Conservation (phyloP, 2,329 filamentous ascomycete genomes). For the Tolypocladium inflatum region DNA sequence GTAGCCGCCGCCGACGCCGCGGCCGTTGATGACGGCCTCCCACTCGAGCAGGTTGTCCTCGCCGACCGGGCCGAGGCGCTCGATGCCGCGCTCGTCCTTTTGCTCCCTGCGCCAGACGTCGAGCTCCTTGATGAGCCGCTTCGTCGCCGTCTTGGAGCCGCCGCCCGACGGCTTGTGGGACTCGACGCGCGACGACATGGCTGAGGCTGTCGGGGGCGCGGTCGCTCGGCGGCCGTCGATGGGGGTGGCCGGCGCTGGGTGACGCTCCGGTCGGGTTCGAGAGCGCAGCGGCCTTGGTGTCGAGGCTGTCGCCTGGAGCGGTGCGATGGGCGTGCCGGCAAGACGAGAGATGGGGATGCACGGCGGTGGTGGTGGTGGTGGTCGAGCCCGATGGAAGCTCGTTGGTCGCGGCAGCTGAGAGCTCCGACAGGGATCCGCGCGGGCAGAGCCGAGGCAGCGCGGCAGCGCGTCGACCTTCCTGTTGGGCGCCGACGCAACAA, state of each 20-base stretch:
- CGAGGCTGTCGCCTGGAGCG: background rate
- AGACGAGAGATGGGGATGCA: background rate
- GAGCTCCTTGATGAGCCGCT: conserved; percentile 50
- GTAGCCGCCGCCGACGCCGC: conserved; percentile 44
- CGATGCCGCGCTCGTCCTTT: conserved; percentile 41
- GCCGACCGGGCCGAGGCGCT: conserved; percentile 45
- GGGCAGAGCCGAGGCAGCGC: conserved; percentile 15
- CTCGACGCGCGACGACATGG: conserved; percentile 7
- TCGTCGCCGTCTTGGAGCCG: conserved; percentile 36
- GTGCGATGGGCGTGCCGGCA: background rate
- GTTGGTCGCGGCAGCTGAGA: background rate
- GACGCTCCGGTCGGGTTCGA: background rate
- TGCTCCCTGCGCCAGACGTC: conserved; percentile 41
- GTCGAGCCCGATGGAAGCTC: background rate
- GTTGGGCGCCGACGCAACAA: background rate
- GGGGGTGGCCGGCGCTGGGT: background rate
- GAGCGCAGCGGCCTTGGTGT: background rate
- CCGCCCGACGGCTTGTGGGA: conserved; percentile 11
- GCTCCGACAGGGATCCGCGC: conserved; percentile 13
- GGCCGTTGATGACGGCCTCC: conserved; percentile 52
- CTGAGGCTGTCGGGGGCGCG: background rate
- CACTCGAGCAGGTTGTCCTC: conserved; percentile 48
- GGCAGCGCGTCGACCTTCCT: conserved; percentile 5
- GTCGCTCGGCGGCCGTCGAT: background rate
- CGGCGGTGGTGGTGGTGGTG: background rate